Conservation (phyloP, 2,329 filamentous ascomycete species). For the Aspergillus sergii region DNA sequence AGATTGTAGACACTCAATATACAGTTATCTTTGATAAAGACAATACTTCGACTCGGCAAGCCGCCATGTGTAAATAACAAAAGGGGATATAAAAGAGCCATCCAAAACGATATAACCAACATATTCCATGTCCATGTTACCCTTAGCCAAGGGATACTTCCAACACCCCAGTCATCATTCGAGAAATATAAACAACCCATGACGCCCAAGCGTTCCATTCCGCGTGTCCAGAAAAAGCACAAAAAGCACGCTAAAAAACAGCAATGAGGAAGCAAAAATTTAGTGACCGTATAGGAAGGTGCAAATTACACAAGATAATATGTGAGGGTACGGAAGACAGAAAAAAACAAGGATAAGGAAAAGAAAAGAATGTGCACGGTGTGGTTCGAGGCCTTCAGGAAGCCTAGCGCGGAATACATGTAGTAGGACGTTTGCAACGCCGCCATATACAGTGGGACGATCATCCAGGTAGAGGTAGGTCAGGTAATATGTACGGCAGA, state of each 20-base stretch:
- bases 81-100: conserved; percentile 2
- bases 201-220: conserved; percentile 5
- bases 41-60: neutral
- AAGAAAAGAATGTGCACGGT: neutral
- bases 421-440: neutral
- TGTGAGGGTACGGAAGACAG: neutral
- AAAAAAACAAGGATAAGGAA: neutral
- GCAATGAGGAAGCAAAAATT: neutral
- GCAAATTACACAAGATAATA: neutral
- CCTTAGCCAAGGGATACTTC: neutral
- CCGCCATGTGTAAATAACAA: neutral
- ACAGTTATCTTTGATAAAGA: neutral
- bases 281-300: neutral
- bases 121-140: neutral
- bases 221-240: neutral
- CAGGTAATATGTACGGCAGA: conserved; percentile 2
- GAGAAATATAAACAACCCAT: conserved; percentile 5
- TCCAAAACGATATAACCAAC: neutral
- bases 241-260: conserved; percentile 3
- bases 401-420: neutral
- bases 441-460: neutral
- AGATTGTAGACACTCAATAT: neutral
- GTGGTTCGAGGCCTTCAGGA: neutral
- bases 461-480: neutral
- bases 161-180: conserved; percentile 2